Conservation (phyloP, 352 stramenopile genomes). For the Pythium apleroticum region DNA sequence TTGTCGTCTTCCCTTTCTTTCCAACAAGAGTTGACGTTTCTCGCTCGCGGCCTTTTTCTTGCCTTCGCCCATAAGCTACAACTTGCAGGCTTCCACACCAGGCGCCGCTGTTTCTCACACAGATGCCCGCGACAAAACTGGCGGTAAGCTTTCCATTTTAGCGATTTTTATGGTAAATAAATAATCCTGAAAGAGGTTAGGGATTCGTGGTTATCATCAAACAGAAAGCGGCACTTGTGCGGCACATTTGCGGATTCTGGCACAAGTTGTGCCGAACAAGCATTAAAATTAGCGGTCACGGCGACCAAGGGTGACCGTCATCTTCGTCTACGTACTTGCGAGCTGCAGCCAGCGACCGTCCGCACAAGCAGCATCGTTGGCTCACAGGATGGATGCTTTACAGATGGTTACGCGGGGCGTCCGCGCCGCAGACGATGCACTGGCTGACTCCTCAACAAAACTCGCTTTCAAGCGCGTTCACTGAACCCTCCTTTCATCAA, state of each 20-base stretch:
- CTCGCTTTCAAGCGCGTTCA: background rate
- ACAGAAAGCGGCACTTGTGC: no score
- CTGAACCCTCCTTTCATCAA: background rate
- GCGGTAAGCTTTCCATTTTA: slow-evolving; percentile 3
- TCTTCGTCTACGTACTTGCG: background rate
- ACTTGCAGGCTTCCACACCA: background rate
- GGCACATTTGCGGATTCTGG: no score
- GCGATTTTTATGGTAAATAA: background rate
- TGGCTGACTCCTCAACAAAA: background rate
- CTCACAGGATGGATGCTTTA: background rate
- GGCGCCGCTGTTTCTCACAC: background rate
- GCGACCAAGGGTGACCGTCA: no score
- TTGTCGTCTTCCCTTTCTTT: slow-evolving; percentile 14
- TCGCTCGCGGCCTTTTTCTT: slow-evolving; percentile 15
- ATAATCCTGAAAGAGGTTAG: background rate
- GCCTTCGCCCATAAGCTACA: slow-evolving; percentile 8
- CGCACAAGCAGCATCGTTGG: background rate
- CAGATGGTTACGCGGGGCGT: background rate
- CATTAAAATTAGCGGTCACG: no score
- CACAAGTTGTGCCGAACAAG: no score
- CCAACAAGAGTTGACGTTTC: slow-evolving; percentile 27
- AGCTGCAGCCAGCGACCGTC: background rate
- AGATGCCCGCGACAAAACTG: background rate
- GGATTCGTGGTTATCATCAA: background rate
- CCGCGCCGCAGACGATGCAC: background rate